These are phyloP conservation scores for Cucurbitaria berberidis DNA, from an alignment of 2,329 filamentous ascomycete species.

Conservation along the genomic window DNA sequence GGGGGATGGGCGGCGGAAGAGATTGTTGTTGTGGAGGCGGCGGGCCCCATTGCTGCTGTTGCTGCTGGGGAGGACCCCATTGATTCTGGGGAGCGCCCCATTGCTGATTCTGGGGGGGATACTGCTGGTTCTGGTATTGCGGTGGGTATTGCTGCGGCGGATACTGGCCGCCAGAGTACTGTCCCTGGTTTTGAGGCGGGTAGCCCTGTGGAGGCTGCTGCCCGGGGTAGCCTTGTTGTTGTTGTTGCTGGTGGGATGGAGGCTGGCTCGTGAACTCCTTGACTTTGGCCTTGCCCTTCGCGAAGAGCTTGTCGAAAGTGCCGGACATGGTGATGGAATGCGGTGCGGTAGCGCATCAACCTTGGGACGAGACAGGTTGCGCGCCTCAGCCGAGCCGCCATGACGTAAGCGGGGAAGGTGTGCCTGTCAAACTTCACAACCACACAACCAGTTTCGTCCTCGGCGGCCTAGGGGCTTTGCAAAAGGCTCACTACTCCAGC, in stretches of 20 bases:
- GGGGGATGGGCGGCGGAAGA: conserved; percentile 38
- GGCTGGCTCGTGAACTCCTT: conserved; percentile 37
- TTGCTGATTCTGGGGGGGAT: conserved; percentile 26
- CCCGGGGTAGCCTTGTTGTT: conserved; percentile 9
- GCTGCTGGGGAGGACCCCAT: conserved; percentile 21
- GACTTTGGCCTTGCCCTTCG: conserved; percentile 47
- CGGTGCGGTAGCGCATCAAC: not conserved
- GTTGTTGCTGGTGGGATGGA: conserved; percentile 28
- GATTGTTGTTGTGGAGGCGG: conserved; percentile 33
- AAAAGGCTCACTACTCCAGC: no score
- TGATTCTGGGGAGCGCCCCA: conserved; percentile 16
- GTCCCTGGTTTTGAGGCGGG: conserved; percentile 16
- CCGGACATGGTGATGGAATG: conserved; percentile 30
- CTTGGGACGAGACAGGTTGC: conserved; percentile 7
- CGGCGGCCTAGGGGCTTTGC: no score
- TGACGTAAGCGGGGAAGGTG: conserved; percentile 12
- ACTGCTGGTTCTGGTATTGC: conserved; percentile 27
- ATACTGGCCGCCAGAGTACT: conserved; percentile 1
- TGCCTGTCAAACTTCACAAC: not conserved
- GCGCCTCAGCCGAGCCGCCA: conserved; percentile 10
- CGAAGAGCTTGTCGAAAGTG: conserved; percentile 43
- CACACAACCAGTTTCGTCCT: no score
- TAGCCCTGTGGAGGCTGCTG: conserved; percentile 25
- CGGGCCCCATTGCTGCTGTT: conserved; percentile 30
- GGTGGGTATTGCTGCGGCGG: conserved; percentile 20